A percentile compares a stretch with the other conserved stretches of the same genome.
These are phyloP conservation scores for Mycena rebaudengoi DNA, from an alignment of 768 basidiomycete genomes.

Conservation along the genomic window DNA sequence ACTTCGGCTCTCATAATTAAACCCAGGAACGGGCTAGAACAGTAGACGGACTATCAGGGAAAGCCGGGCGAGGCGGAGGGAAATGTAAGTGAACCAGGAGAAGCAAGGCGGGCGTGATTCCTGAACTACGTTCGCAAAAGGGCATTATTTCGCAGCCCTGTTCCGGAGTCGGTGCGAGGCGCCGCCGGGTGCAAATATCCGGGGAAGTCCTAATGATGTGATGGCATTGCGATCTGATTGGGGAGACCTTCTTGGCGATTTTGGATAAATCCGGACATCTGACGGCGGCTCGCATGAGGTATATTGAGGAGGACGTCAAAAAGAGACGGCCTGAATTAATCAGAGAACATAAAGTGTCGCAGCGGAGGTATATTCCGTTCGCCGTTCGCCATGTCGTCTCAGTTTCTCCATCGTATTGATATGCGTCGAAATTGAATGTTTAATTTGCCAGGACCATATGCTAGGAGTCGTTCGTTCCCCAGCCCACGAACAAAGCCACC, in stretches of 20 bases:
- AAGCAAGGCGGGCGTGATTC: not conserved
- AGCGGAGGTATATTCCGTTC: not conserved
- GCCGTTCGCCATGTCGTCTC: not conserved
- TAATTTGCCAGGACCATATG: conserved; percentile 9
- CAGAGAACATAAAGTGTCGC: conserved; percentile 16
- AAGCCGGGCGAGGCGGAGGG: not conserved
- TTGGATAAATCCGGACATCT: conserved; percentile 5
- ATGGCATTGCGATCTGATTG: conserved; percentile 11
- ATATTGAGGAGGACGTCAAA: no score
- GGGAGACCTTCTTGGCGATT: not conserved
- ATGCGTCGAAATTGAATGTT: conserved; percentile 8
- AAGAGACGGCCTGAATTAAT: conserved; percentile 14
- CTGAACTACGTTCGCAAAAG: not conserved
- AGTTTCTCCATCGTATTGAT: not conserved
- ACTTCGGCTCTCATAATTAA: conserved; percentile 19
- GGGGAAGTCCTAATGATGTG: not conserved
- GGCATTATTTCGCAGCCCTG: conserved; percentile 11
- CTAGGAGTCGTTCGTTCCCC: conserved; percentile 31
- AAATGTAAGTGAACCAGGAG: not conserved
- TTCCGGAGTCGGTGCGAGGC: not conserved
- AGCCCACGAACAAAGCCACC: conserved; percentile 27
- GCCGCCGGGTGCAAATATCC: conserved; percentile 3
- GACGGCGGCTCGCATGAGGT: conserved; percentile 16
- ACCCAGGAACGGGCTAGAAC: conserved; percentile 8
- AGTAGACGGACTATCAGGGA: not conserved